A percentile compares a stretch with the other conserved stretches of the same genome.
These are phyloP conservation scores for Apiospora malaysiana DNA, from an alignment of 2,329 filamentous ascomycete species.

Conservation along the genomic window DNA sequence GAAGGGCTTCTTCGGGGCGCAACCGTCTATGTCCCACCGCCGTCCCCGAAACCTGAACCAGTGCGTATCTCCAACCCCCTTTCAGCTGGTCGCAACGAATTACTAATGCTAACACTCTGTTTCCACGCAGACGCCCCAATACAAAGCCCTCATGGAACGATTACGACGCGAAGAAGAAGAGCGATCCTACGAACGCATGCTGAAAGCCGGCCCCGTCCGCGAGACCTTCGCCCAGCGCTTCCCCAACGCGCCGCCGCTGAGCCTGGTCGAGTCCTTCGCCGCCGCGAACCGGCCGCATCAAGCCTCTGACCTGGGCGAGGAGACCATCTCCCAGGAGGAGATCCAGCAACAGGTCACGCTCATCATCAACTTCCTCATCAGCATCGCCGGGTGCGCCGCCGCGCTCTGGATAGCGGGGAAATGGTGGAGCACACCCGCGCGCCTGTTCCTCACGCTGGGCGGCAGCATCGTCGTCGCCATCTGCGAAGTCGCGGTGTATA, in stretches of 20 bases:
- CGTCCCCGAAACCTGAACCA: constrained; percentile 76
- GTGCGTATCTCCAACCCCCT: constrained; percentile 52
- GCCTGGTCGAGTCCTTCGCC: constrained; percentile 59
- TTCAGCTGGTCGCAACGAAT: constrained; percentile 20
- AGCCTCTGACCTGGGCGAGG: constrained; percentile 56
- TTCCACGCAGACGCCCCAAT: constrained; percentile 72
- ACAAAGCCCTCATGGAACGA: constrained; percentile 84
- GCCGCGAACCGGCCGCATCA: constrained; percentile 56
- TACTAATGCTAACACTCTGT: constrained; percentile 21
- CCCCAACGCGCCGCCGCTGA: constrained; percentile 50
- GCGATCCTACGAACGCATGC: constrained; percentile 81
- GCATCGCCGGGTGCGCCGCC: constrained; percentile 77
- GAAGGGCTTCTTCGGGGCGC: constrained; percentile 76
- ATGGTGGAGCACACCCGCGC: constrained; percentile 75
- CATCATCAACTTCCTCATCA: constrained; percentile 89
- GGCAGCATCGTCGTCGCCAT: constrained; percentile 73
- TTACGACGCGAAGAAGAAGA: constrained; percentile 84
- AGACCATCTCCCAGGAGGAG: constrained; percentile 73
- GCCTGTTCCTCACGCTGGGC: constrained; percentile 73
- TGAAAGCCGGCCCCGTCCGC: constrained; percentile 60
- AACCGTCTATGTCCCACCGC: constrained; percentile 77
- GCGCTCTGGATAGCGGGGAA: constrained; percentile 80
- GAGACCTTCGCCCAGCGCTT: constrained; percentile 68
- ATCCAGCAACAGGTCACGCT: constrained; percentile 82
- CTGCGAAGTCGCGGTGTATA: constrained; percentile 80